Evolutionary conservation across 345 rosid genomes (phyloP).

Genomic region (Laguncularia racemosa): DNA sequence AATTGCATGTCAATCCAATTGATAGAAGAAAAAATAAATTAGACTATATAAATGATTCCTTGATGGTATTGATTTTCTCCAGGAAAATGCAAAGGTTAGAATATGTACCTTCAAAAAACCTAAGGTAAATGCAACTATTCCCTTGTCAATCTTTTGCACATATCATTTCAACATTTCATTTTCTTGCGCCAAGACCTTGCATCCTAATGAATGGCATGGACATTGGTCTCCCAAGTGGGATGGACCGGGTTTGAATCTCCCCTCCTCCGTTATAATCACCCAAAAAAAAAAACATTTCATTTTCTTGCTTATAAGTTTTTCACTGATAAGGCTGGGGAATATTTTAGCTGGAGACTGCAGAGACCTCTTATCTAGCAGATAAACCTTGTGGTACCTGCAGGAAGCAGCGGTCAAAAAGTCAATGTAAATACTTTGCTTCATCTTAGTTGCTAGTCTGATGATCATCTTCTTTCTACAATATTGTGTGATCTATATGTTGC

Average conservation of each 20-base stretch:
- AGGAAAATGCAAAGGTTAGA: conserved; percentile 25
- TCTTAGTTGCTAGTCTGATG: background rate
- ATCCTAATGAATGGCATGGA: no score
- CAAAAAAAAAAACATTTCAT: background rate
- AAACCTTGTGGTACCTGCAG: conserved; percentile 23
- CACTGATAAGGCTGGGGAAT: background rate
- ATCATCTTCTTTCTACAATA: conserved; percentile 1
- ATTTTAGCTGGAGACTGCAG: conserved; percentile 3
- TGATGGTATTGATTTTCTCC: conserved; percentile 6
- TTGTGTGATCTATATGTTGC: background rate
- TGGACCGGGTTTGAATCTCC: no score
- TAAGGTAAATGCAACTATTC: conserved; percentile 18
- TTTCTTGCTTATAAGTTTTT: conserved; percentile 5
- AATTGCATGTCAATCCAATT: conserved; percentile 2
- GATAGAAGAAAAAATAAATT: background rate
- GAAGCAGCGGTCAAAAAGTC: conserved; percentile 26
- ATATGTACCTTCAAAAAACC: conserved; percentile 16
- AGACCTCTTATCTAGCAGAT: conserved; percentile 13
- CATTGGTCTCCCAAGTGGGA: no score
- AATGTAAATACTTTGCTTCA: conserved; percentile 18
- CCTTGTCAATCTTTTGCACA: background rate
- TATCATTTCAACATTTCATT: background rate
- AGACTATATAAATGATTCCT: conserved; percentile 7
- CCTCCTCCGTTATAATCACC: no score
- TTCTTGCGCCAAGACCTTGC: no score